Base-by-base conservation (phyloP, 2,329 filamentous ascomycete genomes). In the Macroventuria anomochaeta region DNA sequence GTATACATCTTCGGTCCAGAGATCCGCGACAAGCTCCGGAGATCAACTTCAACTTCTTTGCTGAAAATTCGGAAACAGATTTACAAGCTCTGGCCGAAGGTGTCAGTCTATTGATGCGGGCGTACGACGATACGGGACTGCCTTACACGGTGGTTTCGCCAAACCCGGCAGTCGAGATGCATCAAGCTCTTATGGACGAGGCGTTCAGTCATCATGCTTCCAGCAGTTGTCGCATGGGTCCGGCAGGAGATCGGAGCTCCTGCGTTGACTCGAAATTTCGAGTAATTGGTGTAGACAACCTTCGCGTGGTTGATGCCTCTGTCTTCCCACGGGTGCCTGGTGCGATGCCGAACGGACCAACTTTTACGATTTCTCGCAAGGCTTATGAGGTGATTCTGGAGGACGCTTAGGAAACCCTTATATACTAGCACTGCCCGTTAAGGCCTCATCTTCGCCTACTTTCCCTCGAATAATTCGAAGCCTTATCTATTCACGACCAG, bases 271-370 rank as follows among this genome's bases (percentile, higher is more conserved):
- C 59, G 3, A 56, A 48, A 40, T 61, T 59, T 11, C 26, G 59
- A 2, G 58, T 61, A 10, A 17, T 55, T 17, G 59, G 59, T 13
- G 59, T 84, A 0, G 65, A 76, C 0, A 79, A 80, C 0, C 65
- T 88, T 39, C 75, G 85, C 23, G 84, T 87, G 1, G 85, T 88
- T 0, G 85, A 88, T 71, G 85, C 83, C 0, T 81, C 78, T 11
- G 76, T 83, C 1, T 87, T 83, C 51, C 82, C 83, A 0, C 75
- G 77, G 42, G 83, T 82, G 7, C 58, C 58, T 18, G 58, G 56
- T 7, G 53, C 52, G 1, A 40, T 56, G 25, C 57, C 53, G 4
- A 57, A 50, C 26, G 39, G 38, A 20, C 49, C 57, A 18, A 57
- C 53, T 5, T 59, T 56, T 31, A 56, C 48, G 2, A 31, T 59